Evolutionary conservation across 2,329 filamentous ascomycete genomes (phyloP).

Genomic region (Cladobotryum mycophilum): DNA sequence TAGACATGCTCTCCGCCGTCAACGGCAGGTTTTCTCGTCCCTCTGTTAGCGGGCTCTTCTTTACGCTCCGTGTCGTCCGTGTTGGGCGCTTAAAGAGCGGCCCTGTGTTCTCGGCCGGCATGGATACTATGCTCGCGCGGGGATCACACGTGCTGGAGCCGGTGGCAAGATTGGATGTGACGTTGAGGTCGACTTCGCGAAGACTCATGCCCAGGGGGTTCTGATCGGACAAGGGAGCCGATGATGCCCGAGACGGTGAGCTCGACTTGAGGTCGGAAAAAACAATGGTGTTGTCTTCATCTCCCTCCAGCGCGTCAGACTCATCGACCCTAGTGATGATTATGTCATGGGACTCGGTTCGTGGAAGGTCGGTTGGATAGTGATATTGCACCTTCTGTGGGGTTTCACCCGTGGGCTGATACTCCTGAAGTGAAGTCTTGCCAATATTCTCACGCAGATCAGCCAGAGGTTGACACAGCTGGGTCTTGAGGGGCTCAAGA

Average conservation of each 20-base stretch:
- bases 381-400: conserved; percentile 75
- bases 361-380: conserved; percentile 73
- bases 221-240: conserved; percentile 20
- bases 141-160: conserved; percentile 36
- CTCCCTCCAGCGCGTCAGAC: neutral
- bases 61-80: conserved; percentile 30
- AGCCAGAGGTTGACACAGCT: conserved; percentile 62
- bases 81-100: conserved; percentile 43
- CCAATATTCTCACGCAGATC: conserved; percentile 66
- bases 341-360: conserved; percentile 51
- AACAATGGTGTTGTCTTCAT: conserved; percentile 33
- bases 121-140: conserved; percentile 35
- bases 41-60: conserved; percentile 30
- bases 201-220: conserved; percentile 39
- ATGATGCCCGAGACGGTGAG: conserved; percentile 25
- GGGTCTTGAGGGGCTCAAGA: conserved; percentile 53
- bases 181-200: conserved; percentile 50
- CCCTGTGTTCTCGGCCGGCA: conserved; percentile 37
- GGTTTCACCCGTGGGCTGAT: conserved; percentile 77
- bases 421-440: conserved; percentile 64
- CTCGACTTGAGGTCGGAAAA: conserved; percentile 34
- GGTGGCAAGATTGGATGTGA: conserved; percentile 36
- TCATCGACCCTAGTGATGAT: conserved; percentile 39
- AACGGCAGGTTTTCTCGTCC: conserved; percentile 48
- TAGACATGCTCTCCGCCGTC: conserved; percentile 36